Evolutionary conservation across 106 monocot genomes (phyloP), one percentile per base, ranked within the genome.

Genomic region (Vanilla planifolia): DNA sequence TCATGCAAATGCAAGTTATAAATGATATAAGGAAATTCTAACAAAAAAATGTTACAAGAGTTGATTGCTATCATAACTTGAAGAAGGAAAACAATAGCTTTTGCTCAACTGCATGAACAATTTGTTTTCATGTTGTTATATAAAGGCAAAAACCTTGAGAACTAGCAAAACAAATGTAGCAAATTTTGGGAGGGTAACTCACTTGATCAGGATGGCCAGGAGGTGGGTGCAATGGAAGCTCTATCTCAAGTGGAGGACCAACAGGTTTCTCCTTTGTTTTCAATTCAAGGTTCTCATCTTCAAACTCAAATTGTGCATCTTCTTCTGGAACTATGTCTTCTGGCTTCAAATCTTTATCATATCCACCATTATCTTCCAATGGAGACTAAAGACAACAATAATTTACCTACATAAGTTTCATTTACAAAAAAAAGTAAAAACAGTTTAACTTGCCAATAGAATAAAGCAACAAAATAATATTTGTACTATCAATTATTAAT

Each of bases 261-360:
- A 91, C 65, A 47, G 83, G 86, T 62, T 96, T 96, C 64, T 87
- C 91, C 60, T 91, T 96, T 42, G 47, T 43, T 65, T 90, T 95
- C 33, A 77, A 78, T 43, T 87, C 86, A 65, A 84, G 33, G 25
- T 82, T 84, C 43, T 91, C 96, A 69, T 96, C 91, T 66, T 94
- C 89, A 58, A 83, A 96, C 57, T 76, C 90, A 70, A 79, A 84
- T 1, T 67, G 78, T 7, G 40, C 73, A 71, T 84, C 86, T 76
- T 96, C 91, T 72, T 96, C 96, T 36, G 75, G 87, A 33, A 95
- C 80, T 15, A 91, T 62, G 67, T 91, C 96, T 63, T 96, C 96
- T 10, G 95, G 86, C 56, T 66, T 77, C 55, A 96, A 48, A 60
- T 67, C 73, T 61, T 80, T 86, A 25, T 83, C 80, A 55, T 79